Evolutionary conservation across 139 green algal species (phyloP).

Genomic region (Raphidocelis subcapitata): DNA sequence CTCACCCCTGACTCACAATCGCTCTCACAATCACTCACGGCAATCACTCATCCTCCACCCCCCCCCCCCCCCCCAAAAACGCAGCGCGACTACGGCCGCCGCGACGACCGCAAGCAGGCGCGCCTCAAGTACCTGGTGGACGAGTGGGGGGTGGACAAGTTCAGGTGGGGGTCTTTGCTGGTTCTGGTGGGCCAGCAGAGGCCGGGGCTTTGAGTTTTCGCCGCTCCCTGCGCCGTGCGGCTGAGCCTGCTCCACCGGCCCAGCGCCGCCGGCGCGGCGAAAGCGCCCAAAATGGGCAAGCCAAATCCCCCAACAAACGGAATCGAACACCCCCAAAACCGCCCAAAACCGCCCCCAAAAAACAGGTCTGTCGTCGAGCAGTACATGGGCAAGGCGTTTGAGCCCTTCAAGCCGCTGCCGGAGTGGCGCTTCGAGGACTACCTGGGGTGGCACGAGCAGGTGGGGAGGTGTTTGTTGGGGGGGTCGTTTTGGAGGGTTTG

Average conservation of each 20-base stretch:
- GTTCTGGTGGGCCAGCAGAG: slow-evolving; percentile 84
- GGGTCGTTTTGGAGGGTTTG: slow-evolving; percentile 65
- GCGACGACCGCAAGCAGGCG: slow-evolving; percentile 94
- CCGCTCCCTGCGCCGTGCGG: too few relatives aligned
- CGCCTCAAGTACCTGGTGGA: slow-evolving; percentile 98
- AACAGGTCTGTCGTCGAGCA: slow-evolving; percentile 88
- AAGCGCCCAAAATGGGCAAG: too few relatives aligned
- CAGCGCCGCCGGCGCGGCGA: too few relatives aligned
- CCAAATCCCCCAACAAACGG: too few relatives aligned
- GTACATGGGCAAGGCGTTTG: slow-evolving; percentile 97
- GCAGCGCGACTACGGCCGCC: slow-evolving; percentile 97
- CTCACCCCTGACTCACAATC: too few relatives aligned
- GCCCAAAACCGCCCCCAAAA: not conserved
- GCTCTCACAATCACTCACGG: too few relatives aligned
- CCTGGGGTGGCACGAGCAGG: slow-evolving; percentile 97
- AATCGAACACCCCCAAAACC: too few relatives aligned
- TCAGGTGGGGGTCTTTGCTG: too few relatives aligned
- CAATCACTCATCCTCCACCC: too few relatives aligned
- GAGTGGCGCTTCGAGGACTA: slow-evolving; percentile 95
- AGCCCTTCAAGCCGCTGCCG: slow-evolving; percentile 87
- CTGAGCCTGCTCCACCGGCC: too few relatives aligned
- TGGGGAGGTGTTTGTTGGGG: slow-evolving; percentile 83
- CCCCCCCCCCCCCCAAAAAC: slow-evolving; percentile 13
- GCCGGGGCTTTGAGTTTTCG: not conserved
- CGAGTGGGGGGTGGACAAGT: slow-evolving; percentile 95